Conservation (phyloP, 768 basidiomycete species). For the Lentinula sp. region DNA sequence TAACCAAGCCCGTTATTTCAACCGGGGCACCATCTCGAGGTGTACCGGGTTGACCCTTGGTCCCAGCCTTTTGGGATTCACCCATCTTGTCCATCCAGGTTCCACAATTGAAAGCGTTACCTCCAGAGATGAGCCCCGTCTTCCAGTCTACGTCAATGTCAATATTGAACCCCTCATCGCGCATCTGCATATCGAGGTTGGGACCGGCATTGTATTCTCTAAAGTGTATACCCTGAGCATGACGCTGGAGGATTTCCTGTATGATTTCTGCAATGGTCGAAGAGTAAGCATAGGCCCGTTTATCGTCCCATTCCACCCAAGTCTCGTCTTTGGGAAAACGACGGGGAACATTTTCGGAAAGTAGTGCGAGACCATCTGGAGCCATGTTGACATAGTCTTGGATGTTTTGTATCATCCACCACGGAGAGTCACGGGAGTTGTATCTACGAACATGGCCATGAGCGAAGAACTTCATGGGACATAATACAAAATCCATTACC, state of each 20-base stretch:
- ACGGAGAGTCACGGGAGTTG: constrained; percentile 96
- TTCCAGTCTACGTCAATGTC: constrained; percentile 94
- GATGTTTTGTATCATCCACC: constrained; percentile 99
- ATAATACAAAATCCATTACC: constrained; percentile 36
- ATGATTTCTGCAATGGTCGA: constrained; percentile 90
- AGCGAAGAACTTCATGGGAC: background rate
- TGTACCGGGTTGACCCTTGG: constrained; percentile 93
- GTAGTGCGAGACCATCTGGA: constrained; percentile 77
- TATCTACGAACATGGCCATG: constrained; percentile 40
- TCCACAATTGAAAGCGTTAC: constrained; percentile 81
- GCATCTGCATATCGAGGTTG: constrained; percentile 98
- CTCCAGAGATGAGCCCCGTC: constrained; percentile 86
- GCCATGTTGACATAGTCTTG: constrained; percentile 86
- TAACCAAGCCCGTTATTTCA: constrained; percentile 90
- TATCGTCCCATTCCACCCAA: constrained; percentile 90
- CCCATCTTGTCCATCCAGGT: constrained; percentile 99
- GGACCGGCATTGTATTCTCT: constrained; percentile 96
- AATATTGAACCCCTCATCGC: constrained; percentile 86
- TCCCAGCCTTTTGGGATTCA: constrained; percentile 84
- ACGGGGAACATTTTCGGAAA: constrained; percentile 80
- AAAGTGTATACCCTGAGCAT: constrained; percentile 89
- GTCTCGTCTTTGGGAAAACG: constrained; percentile 92
- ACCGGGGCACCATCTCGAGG: constrained; percentile 94
- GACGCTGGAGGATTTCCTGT: constrained; percentile 93
- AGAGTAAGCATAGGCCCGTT: constrained; percentile 73